Evolutionary conservation across 2,329 filamentous ascomycete species (phyloP), one percentile per base, ranked within the genome.

Genomic region (Penicillium paneum): DNA sequence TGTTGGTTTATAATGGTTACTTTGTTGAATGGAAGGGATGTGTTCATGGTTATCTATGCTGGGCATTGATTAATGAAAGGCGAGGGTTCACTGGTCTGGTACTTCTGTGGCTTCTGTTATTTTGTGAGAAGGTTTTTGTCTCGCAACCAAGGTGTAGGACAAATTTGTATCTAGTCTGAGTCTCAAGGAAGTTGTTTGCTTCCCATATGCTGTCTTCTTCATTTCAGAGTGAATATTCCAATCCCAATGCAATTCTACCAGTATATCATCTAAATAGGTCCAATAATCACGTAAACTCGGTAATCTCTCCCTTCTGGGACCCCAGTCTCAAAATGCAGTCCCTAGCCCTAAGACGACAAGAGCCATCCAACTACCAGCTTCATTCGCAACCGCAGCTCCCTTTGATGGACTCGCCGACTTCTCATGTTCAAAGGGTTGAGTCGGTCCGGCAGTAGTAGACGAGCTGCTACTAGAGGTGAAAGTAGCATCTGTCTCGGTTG

Each of bases 341-440:
- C 60, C 60, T 8, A 63, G 13, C 3, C 60, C 60, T 32, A 63
- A 43, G 13, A 54, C 51, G 2, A 60, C 29, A 6, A 61, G 49
- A 34, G 57, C 57, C 43, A 63, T 24, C 60, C 59, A 63, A 21
- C 53, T 56, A 4, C 59, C 57, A 28, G 44, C 45, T 28, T 31
- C 24, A 21, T 57, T 63, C 24, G 24, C 51, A 46, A 43, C 35
- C 2, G 55, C 60, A 11, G 60, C 59, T 8, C 59, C 59, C 32
- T 63, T 42, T 2, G 60, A 63, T 13, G 60, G 32, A 38, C 48
- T 55, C 3, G 56, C 19, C 11, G 57, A 40, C 11, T 57, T 49
- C 21, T 62, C 53, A 8, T 56, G 12, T 13, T 19, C 49, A 6
- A 51, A 28, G 2, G 47, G 28, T 21, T 51, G 44, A 1, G 56